Conservation (phyloP, 2,329 filamentous ascomycete species). For the Rhexocercosporidium sp. region DNA sequence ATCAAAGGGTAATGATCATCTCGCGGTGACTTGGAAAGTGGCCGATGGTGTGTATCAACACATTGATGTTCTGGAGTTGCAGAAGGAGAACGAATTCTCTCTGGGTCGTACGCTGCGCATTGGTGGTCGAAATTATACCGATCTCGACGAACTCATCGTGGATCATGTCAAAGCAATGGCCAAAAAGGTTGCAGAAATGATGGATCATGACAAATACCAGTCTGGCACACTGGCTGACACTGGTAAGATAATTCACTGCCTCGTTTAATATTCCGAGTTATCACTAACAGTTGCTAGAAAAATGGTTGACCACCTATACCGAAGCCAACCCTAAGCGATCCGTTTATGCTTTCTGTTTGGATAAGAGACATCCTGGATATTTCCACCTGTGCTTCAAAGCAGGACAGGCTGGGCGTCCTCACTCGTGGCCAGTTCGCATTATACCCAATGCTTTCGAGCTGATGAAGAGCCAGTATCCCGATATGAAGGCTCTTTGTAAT, state of each 20-base stretch:
- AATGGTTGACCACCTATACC: slow-evolving; percentile 95
- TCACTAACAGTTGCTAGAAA: slow-evolving; percentile 60
- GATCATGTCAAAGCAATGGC: slow-evolving; percentile 98
- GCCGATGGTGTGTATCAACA: slow-evolving; percentile 96
- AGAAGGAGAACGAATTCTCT: slow-evolving; percentile 96
- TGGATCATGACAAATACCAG: slow-evolving; percentile 93
- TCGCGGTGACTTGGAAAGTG: slow-evolving; percentile 98
- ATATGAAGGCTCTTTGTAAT: slow-evolving; percentile 95
- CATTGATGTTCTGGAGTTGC: slow-evolving; percentile 93
- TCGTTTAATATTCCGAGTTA: neutral
- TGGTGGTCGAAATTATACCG: slow-evolving; percentile 86
- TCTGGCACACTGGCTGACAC: slow-evolving; percentile 78
- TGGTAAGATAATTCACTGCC: slow-evolving; percentile 62
- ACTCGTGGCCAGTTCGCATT: slow-evolving; percentile 85
- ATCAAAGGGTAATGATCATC: slow-evolving; percentile 92
- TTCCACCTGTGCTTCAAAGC: slow-evolving; percentile 98
- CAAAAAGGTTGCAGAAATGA: slow-evolving; percentile 95
- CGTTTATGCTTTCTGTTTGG: slow-evolving; percentile 94
- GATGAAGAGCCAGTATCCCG: slow-evolving; percentile 85
- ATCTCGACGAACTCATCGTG: slow-evolving; percentile 96
- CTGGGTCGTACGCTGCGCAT: slow-evolving; percentile 87
- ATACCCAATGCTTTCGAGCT: slow-evolving; percentile 94
- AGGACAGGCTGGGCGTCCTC: slow-evolving; percentile 73
- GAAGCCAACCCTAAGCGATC: slow-evolving; percentile 94
- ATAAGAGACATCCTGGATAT: slow-evolving; percentile 89